Evolutionary conservation across 352 stramenopile genomes (phyloP), one percentile per base, ranked within the genome.

Genomic region (Phytophthora tubulina): DNA sequence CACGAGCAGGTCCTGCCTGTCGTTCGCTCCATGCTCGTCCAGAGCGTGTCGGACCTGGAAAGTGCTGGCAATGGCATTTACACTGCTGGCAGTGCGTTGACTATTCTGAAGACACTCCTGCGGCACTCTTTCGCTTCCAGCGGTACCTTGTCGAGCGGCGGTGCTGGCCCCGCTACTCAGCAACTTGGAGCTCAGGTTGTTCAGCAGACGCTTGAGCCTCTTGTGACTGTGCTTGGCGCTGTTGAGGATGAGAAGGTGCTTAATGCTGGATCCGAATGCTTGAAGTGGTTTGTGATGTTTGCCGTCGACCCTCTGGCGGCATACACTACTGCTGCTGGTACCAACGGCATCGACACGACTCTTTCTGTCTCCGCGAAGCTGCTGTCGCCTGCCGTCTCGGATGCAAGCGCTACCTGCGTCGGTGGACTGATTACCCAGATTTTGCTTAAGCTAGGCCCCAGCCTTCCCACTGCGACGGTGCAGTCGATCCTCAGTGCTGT

Each of bases 251-350:
- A 93, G 13, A 93, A 91, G 60, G 82, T 94, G 31, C 76, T 96
- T 3, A 92, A 89, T 65, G 73, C 78, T 9, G 86, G 89, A 11
- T 85, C 86, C 1, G 86, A 96, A 60, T 94, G 86, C 69, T 81
- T 96, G 33, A 96, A 96, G 71, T 94, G 85, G 85, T 65, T 94
- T 30, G 85, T 96, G 5, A 92, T 93, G 84, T 91, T 93, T 59
- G 78, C 86, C 0, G 80, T 92, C 4, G 83, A 91, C 14, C 55
- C 88, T 39, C 69, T 96, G 4, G 78, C 81, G 10, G 76, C 85
- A 15, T 90, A 88, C 63, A 74, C 59, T 30, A 73, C 73, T 15
- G 70, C 63, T 10, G 36, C 59, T 48, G 85, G 85, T 14, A 60
- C 14, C 44, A 89, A 73, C 32, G 86, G 86, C 21, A 79, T 94